Conservation (phyloP, 306 rosid genomes). For the Corylus americana region DNA sequence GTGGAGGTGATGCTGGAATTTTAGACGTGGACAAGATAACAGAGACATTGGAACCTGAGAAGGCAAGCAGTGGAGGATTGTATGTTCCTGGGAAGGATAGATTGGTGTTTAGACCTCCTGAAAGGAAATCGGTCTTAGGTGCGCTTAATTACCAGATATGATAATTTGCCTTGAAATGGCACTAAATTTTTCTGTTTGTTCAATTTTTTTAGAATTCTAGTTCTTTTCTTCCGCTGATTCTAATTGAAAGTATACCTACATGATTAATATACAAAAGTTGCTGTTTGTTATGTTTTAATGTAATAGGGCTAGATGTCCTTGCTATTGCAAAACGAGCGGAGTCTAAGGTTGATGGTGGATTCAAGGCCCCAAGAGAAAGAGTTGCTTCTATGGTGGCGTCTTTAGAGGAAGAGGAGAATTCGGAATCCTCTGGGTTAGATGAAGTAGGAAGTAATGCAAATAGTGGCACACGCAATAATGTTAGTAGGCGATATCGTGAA, state of each 20-base stretch:
- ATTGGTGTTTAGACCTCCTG: conserved; percentile 60
- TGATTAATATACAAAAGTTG: background rate
- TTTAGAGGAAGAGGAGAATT: conserved; percentile 65
- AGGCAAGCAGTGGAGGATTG: conserved; percentile 52
- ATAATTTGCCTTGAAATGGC: background rate
- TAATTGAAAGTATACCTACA: background rate
- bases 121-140: conserved; percentile 80
- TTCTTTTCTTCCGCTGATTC: background rate
- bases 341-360: conserved; percentile 51
- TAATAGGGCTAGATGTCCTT: conserved; percentile 81
- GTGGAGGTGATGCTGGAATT: conserved; percentile 35
- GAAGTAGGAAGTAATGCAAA: conserved; percentile 39
- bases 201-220: background rate
- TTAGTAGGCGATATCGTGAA: conserved; percentile 67
- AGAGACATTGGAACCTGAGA: conserved; percentile 63
- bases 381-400: conserved; percentile 60
- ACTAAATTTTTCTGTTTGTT: conserved; percentile 6
- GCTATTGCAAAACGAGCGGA: conserved; percentile 77
- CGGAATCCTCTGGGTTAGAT: conserved; percentile 42
- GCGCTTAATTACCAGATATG: conserved; percentile 14
- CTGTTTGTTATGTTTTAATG: conserved; percentile 7
- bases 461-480: conserved; percentile 25
- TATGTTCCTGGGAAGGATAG: conserved; percentile 81
- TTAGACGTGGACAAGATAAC: conserved; percentile 64
- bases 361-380: conserved; percentile 78